phyloP scores from a whole-genome alignment of 2,329 filamentous ascomycete species.

The Blumeriella jaapii region DNA sequence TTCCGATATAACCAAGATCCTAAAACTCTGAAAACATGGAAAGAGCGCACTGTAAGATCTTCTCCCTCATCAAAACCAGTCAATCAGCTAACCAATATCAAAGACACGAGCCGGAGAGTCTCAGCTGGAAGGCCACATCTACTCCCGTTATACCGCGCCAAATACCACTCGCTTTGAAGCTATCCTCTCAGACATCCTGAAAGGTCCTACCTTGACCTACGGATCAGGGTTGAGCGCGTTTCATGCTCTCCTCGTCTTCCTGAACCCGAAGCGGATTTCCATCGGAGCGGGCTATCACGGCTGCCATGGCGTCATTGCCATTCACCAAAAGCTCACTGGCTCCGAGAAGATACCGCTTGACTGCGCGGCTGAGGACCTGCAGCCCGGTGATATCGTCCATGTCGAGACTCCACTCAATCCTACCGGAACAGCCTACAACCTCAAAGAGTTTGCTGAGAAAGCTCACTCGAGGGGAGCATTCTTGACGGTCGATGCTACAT shows the following conservation, averaged over 20 bases:
- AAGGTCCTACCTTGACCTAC: conserved; percentile 64
- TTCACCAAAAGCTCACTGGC: conserved; percentile 66
- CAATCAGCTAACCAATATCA: conserved; percentile 17
- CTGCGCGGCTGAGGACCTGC: conserved; percentile 53
- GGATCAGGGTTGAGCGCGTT: conserved; percentile 77
- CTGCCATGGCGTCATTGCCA: conserved; percentile 70
- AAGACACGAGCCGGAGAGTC: conserved; percentile 39
- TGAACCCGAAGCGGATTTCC: conserved; percentile 74
- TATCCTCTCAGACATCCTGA: conserved; percentile 62
- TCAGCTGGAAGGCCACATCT: conserved; percentile 69
- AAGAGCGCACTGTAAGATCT: conserved; percentile 43
- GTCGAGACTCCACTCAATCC: conserved; percentile 93
- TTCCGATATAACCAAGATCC: conserved; percentile 72
- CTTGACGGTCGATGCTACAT: conserved; percentile 81
- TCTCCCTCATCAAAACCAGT: conserved; percentile 5
- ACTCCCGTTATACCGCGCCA: conserved; percentile 70
- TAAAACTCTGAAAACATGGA: conserved; percentile 42
- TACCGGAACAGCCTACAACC: conserved; percentile 66
- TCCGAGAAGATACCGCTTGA: conserved; percentile 62
- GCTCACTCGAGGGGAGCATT: conserved; percentile 64
- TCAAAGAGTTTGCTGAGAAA: conserved; percentile 57
- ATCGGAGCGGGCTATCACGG: conserved; percentile 87
- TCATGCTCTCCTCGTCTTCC: conserved; percentile 72
- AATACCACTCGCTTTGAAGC: conserved; percentile 79
- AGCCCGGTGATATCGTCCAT: conserved; percentile 73